Evolutionary conservation across 2,329 filamentous ascomycete species (phyloP), one percentile per base, ranked within the genome.

Genomic region (Sporothrix luriei): DNA sequence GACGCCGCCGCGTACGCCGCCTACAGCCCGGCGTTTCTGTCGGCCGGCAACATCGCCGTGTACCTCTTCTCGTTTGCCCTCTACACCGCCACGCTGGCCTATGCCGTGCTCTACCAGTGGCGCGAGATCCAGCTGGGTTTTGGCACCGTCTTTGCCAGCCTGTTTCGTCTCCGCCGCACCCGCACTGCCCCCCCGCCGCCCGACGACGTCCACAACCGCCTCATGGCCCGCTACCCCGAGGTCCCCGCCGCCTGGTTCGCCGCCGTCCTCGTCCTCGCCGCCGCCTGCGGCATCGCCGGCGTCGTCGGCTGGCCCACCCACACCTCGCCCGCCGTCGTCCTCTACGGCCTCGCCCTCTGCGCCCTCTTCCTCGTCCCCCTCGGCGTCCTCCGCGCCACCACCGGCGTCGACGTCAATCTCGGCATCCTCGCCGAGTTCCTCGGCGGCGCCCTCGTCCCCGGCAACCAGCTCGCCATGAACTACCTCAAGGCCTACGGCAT

Each of bases 191-290:
- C 29, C 29, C 4, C 29, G 29, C 29, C 29, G 33, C 4, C 6
- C 55, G 73, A 77, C 21, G 81, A 82, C 71, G 76, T 83, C 2
- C 83, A 85, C 74, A 81, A 80, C 69, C 78, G 81, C 2, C 78
- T 84, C 24, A 85, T 85, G 82, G 75, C 76, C 13, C 73, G 73
- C 0, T 85, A 85, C 72, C 78, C 77, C 3, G 82, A 84, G 73
- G 83, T 83, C 0, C 84, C 85, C 0, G 83, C 85, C 69, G 86
- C 84, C 84, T 86, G 84, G 84, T 87, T 85, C 71, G 72, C 81
- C 38, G 67, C 79, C 5, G 78, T 80, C 51, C 77, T 85, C 0
- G 76, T 80, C 19, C 68, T 80, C 1, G 82, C 84, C 43, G 78
- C 85, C 62, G 80, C 77, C 5, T 77, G 83, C 11, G 83, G 83